phyloP scores from a whole-genome alignment of 805 yeast species.

The Blastobotrys chiropterorum region DNA sequence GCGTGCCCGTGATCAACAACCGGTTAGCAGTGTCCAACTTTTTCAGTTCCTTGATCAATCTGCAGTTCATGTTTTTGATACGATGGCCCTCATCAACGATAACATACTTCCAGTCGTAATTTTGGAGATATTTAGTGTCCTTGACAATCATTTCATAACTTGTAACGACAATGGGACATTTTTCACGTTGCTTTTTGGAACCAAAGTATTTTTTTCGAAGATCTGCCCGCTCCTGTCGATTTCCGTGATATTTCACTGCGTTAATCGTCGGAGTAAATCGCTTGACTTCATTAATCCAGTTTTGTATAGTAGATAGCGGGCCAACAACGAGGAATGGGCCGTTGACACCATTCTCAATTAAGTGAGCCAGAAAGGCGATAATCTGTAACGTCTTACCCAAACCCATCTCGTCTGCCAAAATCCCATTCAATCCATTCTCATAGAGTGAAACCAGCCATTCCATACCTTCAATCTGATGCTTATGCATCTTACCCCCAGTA shows the following conservation, averaged over 20 bases:
- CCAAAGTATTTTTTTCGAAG: conserved; percentile 44
- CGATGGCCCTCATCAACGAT: conserved; percentile 97
- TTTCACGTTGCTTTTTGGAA: conserved; percentile 3
- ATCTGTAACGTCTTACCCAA: conserved; percentile 90
- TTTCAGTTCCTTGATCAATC: conserved; percentile 66
- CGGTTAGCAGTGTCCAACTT: conserved; percentile 56
- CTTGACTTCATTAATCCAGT: conserved; percentile 72
- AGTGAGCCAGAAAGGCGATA: conserved; percentile 74
- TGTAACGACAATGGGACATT: conserved; percentile 56
- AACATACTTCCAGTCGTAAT: conserved; percentile 67
- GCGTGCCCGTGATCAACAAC: conserved; percentile 88
- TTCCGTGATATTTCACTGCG: conserved; percentile 92
- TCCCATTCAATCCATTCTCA: conserved; percentile 92
- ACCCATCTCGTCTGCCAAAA: conserved; percentile 97
- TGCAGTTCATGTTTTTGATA: conserved; percentile 75
- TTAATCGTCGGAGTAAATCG: conserved; percentile 75
- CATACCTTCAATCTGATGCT: conserved; percentile 83
- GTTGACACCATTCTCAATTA: conserved; percentile 54
- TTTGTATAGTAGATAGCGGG: conserved; percentile 85
- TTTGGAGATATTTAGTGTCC: conserved; percentile 53
- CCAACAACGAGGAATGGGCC: conserved; percentile 94
- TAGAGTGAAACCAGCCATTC: conserved; percentile 86
- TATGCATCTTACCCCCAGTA: conserved; percentile 59
- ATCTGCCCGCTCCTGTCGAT: conserved; percentile 76
- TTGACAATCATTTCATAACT: conserved; percentile 75